Conservation (phyloP, 306 rosid genomes). For the Echinosophora koreensis region DNA sequence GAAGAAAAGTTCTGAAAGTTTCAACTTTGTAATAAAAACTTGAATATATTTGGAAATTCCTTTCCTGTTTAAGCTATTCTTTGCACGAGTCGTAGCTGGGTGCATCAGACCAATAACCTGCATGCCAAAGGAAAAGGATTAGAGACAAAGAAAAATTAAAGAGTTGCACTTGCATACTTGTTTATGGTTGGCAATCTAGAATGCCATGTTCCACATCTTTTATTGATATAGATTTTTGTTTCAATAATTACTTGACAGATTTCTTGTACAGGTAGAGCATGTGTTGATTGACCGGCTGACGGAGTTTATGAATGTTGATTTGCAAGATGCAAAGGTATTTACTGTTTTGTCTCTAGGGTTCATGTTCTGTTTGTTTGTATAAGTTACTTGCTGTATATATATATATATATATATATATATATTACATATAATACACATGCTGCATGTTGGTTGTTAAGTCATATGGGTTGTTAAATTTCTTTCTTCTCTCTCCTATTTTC, state of each 20-base stretch:
- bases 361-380: conserved; percentile 17
- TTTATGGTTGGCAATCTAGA: conserved; percentile 25
- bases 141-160: background rate
- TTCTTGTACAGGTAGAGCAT: conserved; percentile 86
- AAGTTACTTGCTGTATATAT: background rate
- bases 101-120: conserved; percentile 19
- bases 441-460: conserved; percentile 15
- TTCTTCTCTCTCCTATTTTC: background rate
- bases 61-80: conserved; percentile 32
- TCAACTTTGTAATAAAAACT: conserved; percentile 9
- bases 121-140: conserved; percentile 9
- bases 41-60: conserved; percentile 24
- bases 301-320: conserved; percentile 81
- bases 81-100: conserved; percentile 19
- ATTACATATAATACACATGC: background rate
- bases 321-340: conserved; percentile 81
- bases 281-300: conserved; percentile 81
- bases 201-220: conserved; percentile 27
- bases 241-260: conserved; percentile 37
- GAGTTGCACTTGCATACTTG: background rate
- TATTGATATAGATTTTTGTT: conserved; percentile 27
- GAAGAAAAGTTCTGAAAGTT: conserved; percentile 33
- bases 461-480: conserved; percentile 23
- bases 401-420: too few relatives aligned
- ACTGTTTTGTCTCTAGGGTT: conserved; percentile 19